Conservation (phyloP, 2,329 filamentous ascomycete species). For the Aspergillus sojae region DNA sequence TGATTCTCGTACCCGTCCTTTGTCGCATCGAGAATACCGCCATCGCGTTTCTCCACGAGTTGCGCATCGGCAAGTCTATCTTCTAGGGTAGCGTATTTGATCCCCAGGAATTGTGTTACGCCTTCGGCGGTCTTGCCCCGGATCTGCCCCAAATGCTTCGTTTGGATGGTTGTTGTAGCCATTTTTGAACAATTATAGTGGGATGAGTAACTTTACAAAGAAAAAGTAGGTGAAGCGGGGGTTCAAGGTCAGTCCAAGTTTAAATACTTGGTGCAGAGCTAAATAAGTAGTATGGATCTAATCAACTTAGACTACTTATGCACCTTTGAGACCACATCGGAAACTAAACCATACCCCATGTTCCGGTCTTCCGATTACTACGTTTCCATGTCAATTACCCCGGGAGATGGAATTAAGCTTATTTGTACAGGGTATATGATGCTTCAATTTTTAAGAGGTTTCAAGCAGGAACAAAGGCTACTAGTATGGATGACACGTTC, state of each 20-base stretch:
- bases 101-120: conserved; percentile 38
- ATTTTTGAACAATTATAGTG: background rate
- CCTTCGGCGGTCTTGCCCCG: conserved; percentile 29
- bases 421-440: background rate
- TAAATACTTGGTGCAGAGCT: background rate
- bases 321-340: background rate
- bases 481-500: background rate
- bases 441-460: background rate
- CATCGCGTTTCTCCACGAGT: conserved; percentile 28
- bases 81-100: conserved; percentile 41
- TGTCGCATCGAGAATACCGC: conserved; percentile 35
- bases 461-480: background rate
- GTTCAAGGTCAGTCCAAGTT: background rate
- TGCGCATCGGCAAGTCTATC: conserved; percentile 39
- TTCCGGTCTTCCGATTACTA: background rate
- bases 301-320: background rate
- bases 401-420: background rate
- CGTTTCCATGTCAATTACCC: background rate
- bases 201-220: background rate
- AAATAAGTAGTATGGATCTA: background rate
- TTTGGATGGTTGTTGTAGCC: conserved; percentile 22
- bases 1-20: conserved; percentile 34
- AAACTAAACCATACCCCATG: background rate
- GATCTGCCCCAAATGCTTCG: conserved; percentile 32
- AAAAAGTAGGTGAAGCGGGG: background rate